Evolutionary conservation across 495 filamentous ascomycete species (phyloP), one percentile per base, ranked within the genome.

Genomic region (Xylaria nigripes): DNA sequence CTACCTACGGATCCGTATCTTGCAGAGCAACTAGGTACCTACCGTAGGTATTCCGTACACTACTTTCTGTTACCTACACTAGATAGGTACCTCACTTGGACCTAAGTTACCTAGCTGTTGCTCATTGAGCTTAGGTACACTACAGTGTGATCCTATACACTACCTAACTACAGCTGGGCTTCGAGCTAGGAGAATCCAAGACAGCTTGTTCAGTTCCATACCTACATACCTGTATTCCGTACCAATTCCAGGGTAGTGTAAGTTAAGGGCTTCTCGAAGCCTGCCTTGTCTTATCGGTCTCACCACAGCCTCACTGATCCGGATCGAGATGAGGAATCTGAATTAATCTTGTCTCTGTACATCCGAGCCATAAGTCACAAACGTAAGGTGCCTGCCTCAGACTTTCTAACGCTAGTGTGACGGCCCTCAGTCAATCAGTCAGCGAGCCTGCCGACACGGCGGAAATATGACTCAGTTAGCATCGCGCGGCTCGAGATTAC

Each of bases 231-330:
- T 36, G 13, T 12, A 36, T 36, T 15, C 32, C 32, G 32, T 36
- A 36, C 32, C 32, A 36, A 15, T 8, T 36, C 13, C 5, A 36
- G 4, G 32, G 15, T 5, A 8, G 13, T 36, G 2, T 5, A 36
- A 12, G 32, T 41, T 30, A 21, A 25, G 23, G 51, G 30, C 32
- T 54, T 54, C 51, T 54, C 51, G 51, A 54, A 54, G 32, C 32
- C 38, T 23, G 43, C 24, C 21, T 36, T 53, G 42, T 30, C 43
- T 40, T 18, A n/a, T 16, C 38, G 6, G 41, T 48, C 44, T 48
- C 18, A 54, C 44, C 40, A 41, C 8, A 42, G 51, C 45, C 45
- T 44, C 51, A 48, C 51, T n/a, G n/a, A 34, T 4, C 29, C 15
- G 2, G 32, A 27, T 41, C n/a, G 41, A 47, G 16, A 27, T 12